phyloP scores from a whole-genome alignment of 768 basidiomycete species.

The Phylloporus scabripes region DNA sequence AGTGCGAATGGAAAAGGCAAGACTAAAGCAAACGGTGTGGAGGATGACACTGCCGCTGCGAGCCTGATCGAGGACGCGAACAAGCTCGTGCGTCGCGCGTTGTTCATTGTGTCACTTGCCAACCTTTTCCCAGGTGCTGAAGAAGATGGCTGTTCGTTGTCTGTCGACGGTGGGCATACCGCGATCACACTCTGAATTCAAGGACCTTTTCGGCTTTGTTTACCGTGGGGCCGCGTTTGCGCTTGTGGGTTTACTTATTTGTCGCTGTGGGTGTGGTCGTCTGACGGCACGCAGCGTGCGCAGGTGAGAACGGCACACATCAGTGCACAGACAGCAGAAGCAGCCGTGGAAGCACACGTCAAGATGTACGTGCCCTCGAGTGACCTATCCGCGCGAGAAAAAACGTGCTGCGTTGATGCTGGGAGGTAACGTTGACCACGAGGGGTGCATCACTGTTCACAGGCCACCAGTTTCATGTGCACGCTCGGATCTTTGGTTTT shows the following conservation, averaged over 20 bases:
- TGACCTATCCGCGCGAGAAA: not conserved
- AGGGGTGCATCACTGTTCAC: not conserved
- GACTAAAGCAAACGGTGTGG: constrained; percentile 30
- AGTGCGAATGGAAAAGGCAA: constrained; percentile 33
- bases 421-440: constrained; percentile 4
- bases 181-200: constrained; percentile 37
- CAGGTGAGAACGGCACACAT: constrained; percentile 26
- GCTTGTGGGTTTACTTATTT: constrained; percentile 27
- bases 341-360: constrained; percentile 34
- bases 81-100: constrained; percentile 45
- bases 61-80: constrained; percentile 49
- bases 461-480: not conserved
- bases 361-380: constrained; percentile 28
- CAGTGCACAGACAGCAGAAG: constrained; percentile 24
- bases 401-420: not conserved
- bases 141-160: constrained; percentile 33
- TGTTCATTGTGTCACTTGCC: not conserved
- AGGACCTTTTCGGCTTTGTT: constrained; percentile 36
- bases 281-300: constrained; percentile 19
- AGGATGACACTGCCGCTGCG: constrained; percentile 18
- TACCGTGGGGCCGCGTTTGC: constrained; percentile 39
- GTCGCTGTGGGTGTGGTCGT: not conserved
- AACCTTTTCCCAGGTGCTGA: constrained; percentile 30
- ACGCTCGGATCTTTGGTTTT: constrained; percentile 6
- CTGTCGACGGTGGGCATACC: constrained; percentile 30